A percentile compares a stretch with the other conserved stretches of the same genome.
These are phyloP conservation scores for Patellaria atrata DNA, from an alignment of 495 filamentous ascomycete genomes.

Conservation along the genomic window DNA sequence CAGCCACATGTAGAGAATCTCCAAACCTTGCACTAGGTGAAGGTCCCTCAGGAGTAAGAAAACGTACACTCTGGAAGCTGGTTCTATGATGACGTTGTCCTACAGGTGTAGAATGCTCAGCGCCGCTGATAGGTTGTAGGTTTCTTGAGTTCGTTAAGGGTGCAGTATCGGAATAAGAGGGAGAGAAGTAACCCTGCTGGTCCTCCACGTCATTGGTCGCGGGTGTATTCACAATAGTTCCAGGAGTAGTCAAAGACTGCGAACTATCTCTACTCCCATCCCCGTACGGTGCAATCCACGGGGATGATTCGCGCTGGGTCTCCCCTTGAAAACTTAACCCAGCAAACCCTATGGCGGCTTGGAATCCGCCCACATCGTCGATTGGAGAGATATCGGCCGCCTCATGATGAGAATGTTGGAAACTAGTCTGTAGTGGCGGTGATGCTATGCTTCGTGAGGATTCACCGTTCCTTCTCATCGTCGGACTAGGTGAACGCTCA, in stretches of 20 bases:
- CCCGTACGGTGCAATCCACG: conserved; percentile 16
- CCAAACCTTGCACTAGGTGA: conserved; percentile 38
- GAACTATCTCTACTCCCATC: conserved; percentile 20
- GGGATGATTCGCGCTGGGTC: conserved; percentile 7
- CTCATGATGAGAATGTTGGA: conserved; percentile 29
- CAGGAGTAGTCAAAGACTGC: conserved; percentile 9
- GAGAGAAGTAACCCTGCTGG: conserved; percentile 42
- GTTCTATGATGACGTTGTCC: conserved; percentile 44
- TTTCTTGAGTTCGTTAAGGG: conserved; percentile 26
- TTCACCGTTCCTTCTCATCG: conserved; percentile 12
- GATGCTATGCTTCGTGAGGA: conserved; percentile 13
- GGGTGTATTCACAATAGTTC: too few species aligned
- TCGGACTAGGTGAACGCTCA: conserved; percentile 38
- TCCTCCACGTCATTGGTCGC: conserved; percentile 30
- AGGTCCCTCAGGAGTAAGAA: conserved; percentile 26
- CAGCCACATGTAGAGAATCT: conserved; percentile 45
- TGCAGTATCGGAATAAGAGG: conserved; percentile 45
- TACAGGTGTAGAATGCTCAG: conserved; percentile 24
- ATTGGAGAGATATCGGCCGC: conserved; percentile 32
- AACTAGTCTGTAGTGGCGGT: conserved; percentile 25
- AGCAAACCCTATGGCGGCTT: conserved; percentile 44
- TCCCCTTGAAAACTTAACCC: conserved; percentile 40
- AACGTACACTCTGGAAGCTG: conserved; percentile 45
- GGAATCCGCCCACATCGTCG: conserved; percentile 38
- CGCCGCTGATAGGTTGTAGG: conserved; percentile 22